These are phyloP conservation scores for Exophiala sideris DNA, from an alignment of 2,329 filamentous ascomycete genomes.

Conservation along the genomic window DNA sequence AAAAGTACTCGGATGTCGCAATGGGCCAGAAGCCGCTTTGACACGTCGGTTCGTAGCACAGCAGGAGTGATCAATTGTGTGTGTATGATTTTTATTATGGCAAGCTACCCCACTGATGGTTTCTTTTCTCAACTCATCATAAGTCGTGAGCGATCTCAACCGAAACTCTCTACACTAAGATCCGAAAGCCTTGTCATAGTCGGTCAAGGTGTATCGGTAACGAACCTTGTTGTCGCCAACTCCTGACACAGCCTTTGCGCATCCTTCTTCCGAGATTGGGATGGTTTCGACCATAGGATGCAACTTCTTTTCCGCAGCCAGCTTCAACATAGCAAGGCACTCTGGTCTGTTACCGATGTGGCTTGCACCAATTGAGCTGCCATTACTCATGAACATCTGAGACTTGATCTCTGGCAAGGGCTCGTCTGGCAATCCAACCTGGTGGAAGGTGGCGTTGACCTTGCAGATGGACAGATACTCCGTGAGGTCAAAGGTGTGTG, in stretches of 20 bases:
- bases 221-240: slow-evolving; percentile 68
- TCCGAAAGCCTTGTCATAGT: slow-evolving; percentile 66
- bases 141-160: background rate
- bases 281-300: slow-evolving; percentile 68
- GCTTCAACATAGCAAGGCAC: slow-evolving; percentile 67
- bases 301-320: slow-evolving; percentile 67
- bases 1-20: too few relatives aligned
- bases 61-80: background rate
- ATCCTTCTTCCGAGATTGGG: slow-evolving; percentile 66
- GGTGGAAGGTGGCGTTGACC: slow-evolving; percentile 56
- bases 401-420: slow-evolving; percentile 68
- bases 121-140: background rate
- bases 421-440: slow-evolving; percentile 60
- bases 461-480: slow-evolving; percentile 52
- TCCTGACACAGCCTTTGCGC: slow-evolving; percentile 66
- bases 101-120: too few relatives aligned
- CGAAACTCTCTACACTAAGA: background rate
- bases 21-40: background rate
- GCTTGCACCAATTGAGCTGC: slow-evolving; percentile 65
- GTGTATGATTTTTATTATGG: too few relatives aligned
- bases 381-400: slow-evolving; percentile 72
- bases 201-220: slow-evolving; percentile 63
- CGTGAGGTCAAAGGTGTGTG: slow-evolving; percentile 60
- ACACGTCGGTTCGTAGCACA: slow-evolving; percentile 1
- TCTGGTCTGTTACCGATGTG: slow-evolving; percentile 69